A percentile compares a stretch with the other conserved stretches of the same genome.
phyloP scores from a whole-genome alignment of 345 rosid genomes.

The sweet orange (Citrus sinensis) region DVS_A1.0 CM039165.1:35171001-35171500 shows the following conservation, averaged over 20 bases:
- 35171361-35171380: no score
- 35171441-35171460: no score
- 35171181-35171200: background rate
- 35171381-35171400: no score
- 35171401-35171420: no score
- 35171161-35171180: constrained; percentile 15
- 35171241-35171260: background rate
- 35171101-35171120: background rate
- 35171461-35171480: no score
- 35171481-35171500: no score
- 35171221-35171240: background rate
- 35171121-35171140: constrained; percentile 7
- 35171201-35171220: background rate
- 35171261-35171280: background rate
- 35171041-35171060: background rate
- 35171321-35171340: no score
- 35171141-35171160: background rate
- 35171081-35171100: background rate
- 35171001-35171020: background rate
- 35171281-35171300: background rate
- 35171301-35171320: no score
- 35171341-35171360: no score
- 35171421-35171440: no score
- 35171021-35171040: background rate
- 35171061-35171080: background rate